Conservation (phyloP, 2,329 filamentous ascomycete species). For the Drechslerella dactyloides region DNA sequence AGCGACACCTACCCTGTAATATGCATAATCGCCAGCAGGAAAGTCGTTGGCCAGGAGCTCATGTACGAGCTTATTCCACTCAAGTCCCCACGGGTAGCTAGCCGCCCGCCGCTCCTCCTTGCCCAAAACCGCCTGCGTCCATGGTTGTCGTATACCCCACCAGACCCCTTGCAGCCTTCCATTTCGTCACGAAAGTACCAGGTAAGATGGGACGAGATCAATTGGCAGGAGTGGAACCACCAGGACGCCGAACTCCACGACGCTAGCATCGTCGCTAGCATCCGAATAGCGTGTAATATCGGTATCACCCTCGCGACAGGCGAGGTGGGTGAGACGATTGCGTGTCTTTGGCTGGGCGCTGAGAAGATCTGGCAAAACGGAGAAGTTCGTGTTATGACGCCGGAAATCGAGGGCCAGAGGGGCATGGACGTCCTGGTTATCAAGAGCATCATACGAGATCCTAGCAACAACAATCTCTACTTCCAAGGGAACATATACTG, state of each 20-base stretch:
- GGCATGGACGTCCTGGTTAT: conserved; percentile 48
- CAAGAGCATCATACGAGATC: conserved; percentile 33
- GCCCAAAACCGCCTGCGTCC: conserved; percentile 37
- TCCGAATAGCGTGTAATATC: conserved; percentile 49
- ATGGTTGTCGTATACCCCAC: conserved; percentile 49
- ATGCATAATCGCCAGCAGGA: conserved; percentile 38
- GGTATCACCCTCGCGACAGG: conserved; percentile 35
- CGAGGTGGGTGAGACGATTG: conserved; percentile 39
- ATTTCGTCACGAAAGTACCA: conserved; percentile 45
- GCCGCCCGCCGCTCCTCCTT: conserved; percentile 28
- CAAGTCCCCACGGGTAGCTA: conserved; percentile 43
- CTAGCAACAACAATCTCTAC: conserved; percentile 8
- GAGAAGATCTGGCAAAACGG: conserved; percentile 50
- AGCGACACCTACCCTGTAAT: conserved; percentile 47
- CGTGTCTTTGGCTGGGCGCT: conserved; percentile 47
- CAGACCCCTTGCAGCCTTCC: conserved; percentile 45
- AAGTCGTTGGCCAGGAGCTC: conserved; percentile 26
- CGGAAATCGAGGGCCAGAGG: conserved; percentile 44
- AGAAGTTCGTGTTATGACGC: conserved; percentile 46
- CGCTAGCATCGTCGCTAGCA: conserved; percentile 48
- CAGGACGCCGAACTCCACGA: conserved; percentile 48
- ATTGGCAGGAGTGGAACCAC: conserved; percentile 44
- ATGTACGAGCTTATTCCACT: conserved; percentile 43
- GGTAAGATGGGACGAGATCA: conserved; percentile 48
- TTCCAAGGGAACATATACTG: conserved; percentile 47